Evolutionary conservation across 2,329 filamentous ascomycete species (phyloP).

Genomic region (Ophiostoma sp.): DNA sequence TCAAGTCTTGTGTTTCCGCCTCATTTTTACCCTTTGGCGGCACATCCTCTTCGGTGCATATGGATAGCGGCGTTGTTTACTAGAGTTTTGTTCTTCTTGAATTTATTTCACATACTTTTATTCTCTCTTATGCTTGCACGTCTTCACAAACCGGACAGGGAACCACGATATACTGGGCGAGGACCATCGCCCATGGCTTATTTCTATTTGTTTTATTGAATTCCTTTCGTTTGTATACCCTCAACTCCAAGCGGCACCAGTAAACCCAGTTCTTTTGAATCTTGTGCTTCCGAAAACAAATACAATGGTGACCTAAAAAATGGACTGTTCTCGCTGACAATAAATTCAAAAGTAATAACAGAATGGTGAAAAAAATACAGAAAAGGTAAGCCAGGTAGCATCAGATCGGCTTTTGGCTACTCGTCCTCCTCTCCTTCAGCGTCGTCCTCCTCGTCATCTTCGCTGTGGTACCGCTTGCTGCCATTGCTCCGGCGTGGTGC

Average conservation of each 20-base stretch:
- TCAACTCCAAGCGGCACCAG: neutral
- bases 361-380: neutral
- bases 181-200: neutral
- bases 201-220: neutral
- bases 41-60: neutral
- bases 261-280: neutral
- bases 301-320: neutral
- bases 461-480: constrained; percentile 16
- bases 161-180: too few relatives aligned
- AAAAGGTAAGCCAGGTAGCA: neutral
- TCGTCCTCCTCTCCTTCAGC: constrained; percentile 46
- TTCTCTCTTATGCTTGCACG: neutral
- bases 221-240: neutral
- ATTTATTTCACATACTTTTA: neutral
- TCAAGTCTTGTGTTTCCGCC: neutral
- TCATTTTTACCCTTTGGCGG: neutral
- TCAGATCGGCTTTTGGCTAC: constrained; percentile 13
- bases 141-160: too few relatives aligned
- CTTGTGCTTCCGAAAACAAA: neutral
- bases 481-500: constrained; percentile 22
- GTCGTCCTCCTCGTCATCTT: constrained; percentile 32
- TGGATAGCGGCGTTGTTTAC: neutral
- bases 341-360: neutral
- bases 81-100: neutral
- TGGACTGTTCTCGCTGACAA: neutral